Conservation (phyloP, 2,329 filamentous ascomycete species). For the Ophiosphaerella herpotricha region DNA sequence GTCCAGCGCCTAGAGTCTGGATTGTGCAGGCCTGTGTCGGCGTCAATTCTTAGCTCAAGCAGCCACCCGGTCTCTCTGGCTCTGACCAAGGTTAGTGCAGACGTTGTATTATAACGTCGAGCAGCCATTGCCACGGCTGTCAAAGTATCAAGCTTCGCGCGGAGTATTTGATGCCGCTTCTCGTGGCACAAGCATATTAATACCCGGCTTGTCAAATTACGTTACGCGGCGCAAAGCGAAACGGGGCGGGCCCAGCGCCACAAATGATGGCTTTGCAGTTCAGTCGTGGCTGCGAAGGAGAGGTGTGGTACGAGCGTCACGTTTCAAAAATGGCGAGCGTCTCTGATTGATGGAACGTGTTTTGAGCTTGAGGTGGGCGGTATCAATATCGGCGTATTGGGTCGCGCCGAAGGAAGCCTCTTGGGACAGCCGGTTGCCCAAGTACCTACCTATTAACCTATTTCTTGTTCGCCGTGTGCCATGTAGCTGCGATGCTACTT, state of each 20-base stretch:
- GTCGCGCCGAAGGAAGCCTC: too few relatives aligned
- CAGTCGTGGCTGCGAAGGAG: constrained; percentile 3
- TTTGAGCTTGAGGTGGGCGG: not conserved
- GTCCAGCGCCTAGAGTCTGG: too few relatives aligned
- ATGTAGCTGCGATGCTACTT: too few relatives aligned
- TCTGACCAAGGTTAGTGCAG: too few relatives aligned
- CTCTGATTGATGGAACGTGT: constrained; percentile 27
- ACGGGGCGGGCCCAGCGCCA: constrained; percentile 13
- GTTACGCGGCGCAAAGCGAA: constrained; percentile 18
- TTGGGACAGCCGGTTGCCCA: too few relatives aligned
- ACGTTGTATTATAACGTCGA: too few relatives aligned
- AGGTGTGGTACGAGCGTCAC: not conserved
- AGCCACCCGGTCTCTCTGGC: too few relatives aligned
- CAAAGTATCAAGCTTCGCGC: constrained; percentile 10
- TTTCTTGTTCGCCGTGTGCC: too few relatives aligned
- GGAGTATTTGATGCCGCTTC: constrained; percentile 13
- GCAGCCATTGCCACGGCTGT: too few relatives aligned
- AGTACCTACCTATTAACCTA: too few relatives aligned
- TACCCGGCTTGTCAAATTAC: constrained; percentile 17
- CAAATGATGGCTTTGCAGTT: not conserved
- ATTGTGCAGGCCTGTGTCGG: too few relatives aligned
- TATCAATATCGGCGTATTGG: not conserved
- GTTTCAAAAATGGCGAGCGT: not conserved
- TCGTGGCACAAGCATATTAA: constrained; percentile 4
- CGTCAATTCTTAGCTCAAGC: too few relatives aligned